Evolutionary conservation across 2,329 filamentous ascomycete genomes (phyloP).

Genomic region (Cordyceps javanica): DNA sequence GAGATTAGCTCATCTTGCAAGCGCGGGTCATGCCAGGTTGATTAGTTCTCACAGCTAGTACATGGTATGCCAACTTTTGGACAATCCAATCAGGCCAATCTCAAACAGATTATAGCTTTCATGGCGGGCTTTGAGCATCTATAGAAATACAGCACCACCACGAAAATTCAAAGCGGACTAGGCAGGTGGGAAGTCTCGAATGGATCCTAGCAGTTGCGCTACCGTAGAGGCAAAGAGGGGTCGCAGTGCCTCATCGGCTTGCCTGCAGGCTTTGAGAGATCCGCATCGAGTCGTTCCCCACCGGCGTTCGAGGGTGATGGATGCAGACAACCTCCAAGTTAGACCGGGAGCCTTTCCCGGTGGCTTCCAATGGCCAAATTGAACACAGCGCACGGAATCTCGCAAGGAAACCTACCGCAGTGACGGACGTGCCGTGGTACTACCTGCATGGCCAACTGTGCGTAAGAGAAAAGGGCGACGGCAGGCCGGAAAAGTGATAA

Average conservation of each 20-base stretch:
- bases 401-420: no score
- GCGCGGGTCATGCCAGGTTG: no score
- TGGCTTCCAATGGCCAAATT: background rate
- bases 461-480: background rate
- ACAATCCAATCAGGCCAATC: no score
- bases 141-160: no score
- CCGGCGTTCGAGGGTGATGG: background rate
- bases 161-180: no score
- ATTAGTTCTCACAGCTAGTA: no score
- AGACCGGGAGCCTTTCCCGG: background rate
- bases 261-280: constrained; percentile 4
- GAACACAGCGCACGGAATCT: background rate
- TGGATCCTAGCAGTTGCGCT: background rate
- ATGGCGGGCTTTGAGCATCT: no score
- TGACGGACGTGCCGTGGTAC: background rate
- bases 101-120: no score
- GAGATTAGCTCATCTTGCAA: no score
- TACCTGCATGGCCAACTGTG: background rate
- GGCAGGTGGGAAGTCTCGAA: background rate
- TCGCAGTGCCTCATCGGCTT: background rate
- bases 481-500: background rate
- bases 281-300: constrained; percentile 2
- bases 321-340: background rate
- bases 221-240: background rate
- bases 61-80: no score